Conservation (phyloP, 441 rosid species). For the Erodium texanum region DNA sequence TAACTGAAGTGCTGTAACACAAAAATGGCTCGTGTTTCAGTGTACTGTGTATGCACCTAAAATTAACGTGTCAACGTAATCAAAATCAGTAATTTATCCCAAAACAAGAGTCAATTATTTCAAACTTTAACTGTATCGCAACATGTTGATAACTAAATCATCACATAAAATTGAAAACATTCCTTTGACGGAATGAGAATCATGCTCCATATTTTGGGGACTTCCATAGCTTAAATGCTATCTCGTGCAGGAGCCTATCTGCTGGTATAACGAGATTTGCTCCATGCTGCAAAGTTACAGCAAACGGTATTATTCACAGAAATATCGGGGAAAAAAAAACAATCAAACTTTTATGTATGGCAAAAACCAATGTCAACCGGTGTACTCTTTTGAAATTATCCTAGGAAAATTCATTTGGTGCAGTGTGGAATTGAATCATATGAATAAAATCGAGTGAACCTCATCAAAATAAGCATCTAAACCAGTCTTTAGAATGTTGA, state of each 20-base stretch:
- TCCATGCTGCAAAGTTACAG: conserved; percentile 37
- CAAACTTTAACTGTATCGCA: too few relatives aligned
- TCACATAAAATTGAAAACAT: too few relatives aligned
- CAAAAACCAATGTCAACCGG: too few relatives aligned
- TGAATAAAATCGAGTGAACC: not conserved
- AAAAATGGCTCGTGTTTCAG: too few relatives aligned
- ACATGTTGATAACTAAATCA: too few relatives aligned
- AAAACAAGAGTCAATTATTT: too few relatives aligned
- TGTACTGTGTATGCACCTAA: too few relatives aligned
- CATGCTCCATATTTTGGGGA: conserved; percentile 95
- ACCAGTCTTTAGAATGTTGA: not conserved
- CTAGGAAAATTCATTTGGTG: not conserved
- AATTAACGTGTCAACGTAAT: too few relatives aligned
- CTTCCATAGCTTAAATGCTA: conserved; percentile 94
- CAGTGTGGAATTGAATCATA: not conserved
- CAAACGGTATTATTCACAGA: not conserved
- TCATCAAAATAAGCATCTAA: not conserved
- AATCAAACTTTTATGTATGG: not conserved
- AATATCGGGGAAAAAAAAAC: not conserved
- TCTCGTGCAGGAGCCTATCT: conserved; percentile 79
- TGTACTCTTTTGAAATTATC: too few relatives aligned
- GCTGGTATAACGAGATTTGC: conserved; percentile 78
- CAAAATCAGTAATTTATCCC: too few relatives aligned
- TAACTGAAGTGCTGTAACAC: too few relatives aligned
- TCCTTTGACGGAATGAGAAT: too few relatives aligned